Base-by-base conservation (phyloP, 1,139 yeast genomes). In the Taiozyma onychis region DNA sequence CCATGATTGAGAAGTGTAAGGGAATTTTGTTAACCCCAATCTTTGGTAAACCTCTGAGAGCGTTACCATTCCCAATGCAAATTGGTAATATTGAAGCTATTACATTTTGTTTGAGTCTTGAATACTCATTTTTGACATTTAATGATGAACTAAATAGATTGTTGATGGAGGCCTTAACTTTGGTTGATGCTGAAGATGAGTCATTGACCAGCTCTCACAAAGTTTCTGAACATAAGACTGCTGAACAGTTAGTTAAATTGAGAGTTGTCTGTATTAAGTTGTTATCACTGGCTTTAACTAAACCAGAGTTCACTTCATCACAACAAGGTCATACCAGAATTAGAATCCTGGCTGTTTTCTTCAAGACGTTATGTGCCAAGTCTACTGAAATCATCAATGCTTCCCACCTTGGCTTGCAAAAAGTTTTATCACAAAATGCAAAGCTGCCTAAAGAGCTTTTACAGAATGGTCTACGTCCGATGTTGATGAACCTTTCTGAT, bases 11-110 rank as follows among this genome's bases (percentile, higher is more conserved):
- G 11, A 95, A 95, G 16, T 90, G 95, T 46, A 88, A 89, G 59
- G 85, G 81, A 44, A 80, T 91, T 44, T 73, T 95, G 44, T 71
- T 95, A 46, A 88, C 95, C 1, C 99, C 99, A 9, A 93, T 95
- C 43, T 95, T 93, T 71, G 96, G 97, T 7, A 95, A 95, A 63
- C 99, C 99, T 1, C 71, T 95, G 53, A 77, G 99, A 55, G 99
- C 99, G 0, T 75, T 95, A 54, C 99, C 99, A 0, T 93, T 95
- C 71, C 95, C 97, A 3, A 93, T 91, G 97, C 99, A 95, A 70
- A 93, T 95, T 51, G 99, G 99, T 35, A 91, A 93, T 66, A 90
- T 95, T 54, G 99, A 93, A 69, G 99, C 98, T 1, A 88, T 95
- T 14, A 84, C 96, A 0, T 95, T 85, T 66, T 93, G 98, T 62